Evolutionary conservation across 1,284 basidiomycete species (phyloP).

Genomic region (Earliella scabrosa): DNA sequence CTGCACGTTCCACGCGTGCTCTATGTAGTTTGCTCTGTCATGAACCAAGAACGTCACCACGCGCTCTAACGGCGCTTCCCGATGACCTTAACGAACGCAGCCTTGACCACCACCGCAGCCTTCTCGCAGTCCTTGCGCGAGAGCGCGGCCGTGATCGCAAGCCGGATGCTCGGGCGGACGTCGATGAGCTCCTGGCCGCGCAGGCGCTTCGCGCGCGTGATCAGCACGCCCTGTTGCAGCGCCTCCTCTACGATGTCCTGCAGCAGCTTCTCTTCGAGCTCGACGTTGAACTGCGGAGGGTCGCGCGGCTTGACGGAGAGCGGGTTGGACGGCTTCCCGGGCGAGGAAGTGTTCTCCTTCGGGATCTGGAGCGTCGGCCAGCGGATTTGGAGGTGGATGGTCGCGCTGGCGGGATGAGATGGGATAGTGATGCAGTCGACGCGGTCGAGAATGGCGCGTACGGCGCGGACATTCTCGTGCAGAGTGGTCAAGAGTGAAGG

Average conservation of each 20-base stretch:
- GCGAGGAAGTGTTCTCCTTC: constrained; percentile 33
- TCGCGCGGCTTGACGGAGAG: constrained; percentile 46
- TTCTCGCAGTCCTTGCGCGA: constrained; percentile 93
- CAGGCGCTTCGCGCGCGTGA: constrained; percentile 83
- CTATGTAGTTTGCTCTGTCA: background rate
- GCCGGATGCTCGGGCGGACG: constrained; percentile 83
- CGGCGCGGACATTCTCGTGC: constrained; percentile 80
- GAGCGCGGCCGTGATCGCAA: constrained; percentile 81
- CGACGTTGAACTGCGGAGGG: constrained; percentile 57
- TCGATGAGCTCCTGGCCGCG: constrained; percentile 85
- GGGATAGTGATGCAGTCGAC: constrained; percentile 84
- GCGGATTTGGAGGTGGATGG: constrained; percentile 85
- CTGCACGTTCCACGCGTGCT: background rate
- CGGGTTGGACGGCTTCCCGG: constrained; percentile 48
- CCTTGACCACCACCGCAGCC: constrained; percentile 78
- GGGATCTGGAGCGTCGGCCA: constrained; percentile 40
- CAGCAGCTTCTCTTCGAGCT: constrained; percentile 76
- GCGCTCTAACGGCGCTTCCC: constrained; percentile 44
- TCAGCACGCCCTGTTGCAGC: constrained; percentile 76
- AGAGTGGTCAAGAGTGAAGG: constrained; percentile 79
- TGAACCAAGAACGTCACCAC: background rate
- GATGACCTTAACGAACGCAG: constrained; percentile 75
- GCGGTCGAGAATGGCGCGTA: constrained; percentile 81
- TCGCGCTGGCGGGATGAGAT: constrained; percentile 83
- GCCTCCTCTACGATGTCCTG: constrained; percentile 91